Evolutionary conservation across 2,329 filamentous ascomycete genomes (phyloP).

Genomic region (Aspergillus costaricaensis): DNA sequence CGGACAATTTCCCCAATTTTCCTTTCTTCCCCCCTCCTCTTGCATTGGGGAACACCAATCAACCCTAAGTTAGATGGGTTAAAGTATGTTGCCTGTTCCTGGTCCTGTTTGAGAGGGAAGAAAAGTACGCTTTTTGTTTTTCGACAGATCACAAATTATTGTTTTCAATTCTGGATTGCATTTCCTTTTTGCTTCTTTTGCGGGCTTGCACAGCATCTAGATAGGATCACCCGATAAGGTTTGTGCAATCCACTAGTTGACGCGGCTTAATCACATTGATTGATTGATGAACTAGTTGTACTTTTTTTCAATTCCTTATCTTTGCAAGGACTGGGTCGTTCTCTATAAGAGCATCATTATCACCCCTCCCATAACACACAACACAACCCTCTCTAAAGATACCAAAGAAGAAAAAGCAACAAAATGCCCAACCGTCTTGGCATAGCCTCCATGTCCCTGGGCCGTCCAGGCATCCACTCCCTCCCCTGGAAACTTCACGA

Average conservation of each 20-base stretch:
- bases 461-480: slow-evolving; percentile 69
- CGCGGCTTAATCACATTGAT: too few relatives aligned
- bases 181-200: too few relatives aligned
- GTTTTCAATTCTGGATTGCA: too few relatives aligned
- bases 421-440: slow-evolving; percentile 50
- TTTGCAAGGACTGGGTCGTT: too few relatives aligned
- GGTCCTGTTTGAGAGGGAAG: not conserved
- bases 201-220: too few relatives aligned
- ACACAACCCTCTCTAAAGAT: not conserved
- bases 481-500: slow-evolving; percentile 68
- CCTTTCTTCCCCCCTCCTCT: too few relatives aligned
- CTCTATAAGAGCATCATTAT: not conserved
- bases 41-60: not conserved
- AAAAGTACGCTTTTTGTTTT: not conserved
- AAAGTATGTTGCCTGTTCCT: not conserved
- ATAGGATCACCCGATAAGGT: too few relatives aligned
- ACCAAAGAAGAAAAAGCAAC: not conserved
- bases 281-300: too few relatives aligned
- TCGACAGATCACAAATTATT: too few relatives aligned
- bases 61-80: not conserved
- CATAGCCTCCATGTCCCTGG: slow-evolving; percentile 77
- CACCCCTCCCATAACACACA: not conserved
- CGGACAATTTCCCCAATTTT: too few relatives aligned
- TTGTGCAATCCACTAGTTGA: too few relatives aligned
- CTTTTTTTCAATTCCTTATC: too few relatives aligned